Evolutionary conservation across 306 rosid species (phyloP).

Genomic region (Chamaecrista fasciculata): DNA sequence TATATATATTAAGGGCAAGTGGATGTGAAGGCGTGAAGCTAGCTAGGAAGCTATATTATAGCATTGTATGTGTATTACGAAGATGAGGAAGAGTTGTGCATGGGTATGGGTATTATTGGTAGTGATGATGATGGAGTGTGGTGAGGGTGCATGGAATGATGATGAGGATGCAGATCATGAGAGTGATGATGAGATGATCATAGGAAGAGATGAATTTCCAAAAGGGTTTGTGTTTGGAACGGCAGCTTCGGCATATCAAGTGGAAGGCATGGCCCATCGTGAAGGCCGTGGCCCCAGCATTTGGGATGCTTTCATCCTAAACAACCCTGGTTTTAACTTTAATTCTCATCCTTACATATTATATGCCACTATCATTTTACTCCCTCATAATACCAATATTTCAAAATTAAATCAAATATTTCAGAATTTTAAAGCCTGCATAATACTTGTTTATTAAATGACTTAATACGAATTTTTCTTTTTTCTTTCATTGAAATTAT

Average conservation of each 20-base stretch:
- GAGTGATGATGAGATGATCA: conserved; percentile 21
- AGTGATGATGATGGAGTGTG: background rate
- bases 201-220: conserved; percentile 35
- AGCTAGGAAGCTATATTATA: no score
- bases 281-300: conserved; percentile 77
- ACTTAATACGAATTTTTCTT: no score
- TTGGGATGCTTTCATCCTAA: conserved; percentile 52
- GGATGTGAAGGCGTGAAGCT: no score
- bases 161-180: conserved; percentile 1
- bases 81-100: background rate
- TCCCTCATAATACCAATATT: no score
- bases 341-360: background rate
- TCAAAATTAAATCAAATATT: no score
- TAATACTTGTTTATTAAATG: no score
- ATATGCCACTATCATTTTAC: background rate
- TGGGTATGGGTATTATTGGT: no score
- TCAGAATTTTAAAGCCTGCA: no score
- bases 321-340: conserved; percentile 38
- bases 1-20: no score
- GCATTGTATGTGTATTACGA: no score
- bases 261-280: conserved; percentile 56
- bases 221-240: conserved; percentile 61
- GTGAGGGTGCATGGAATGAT: conserved; percentile 25
- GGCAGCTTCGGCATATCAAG: conserved; percentile 69
- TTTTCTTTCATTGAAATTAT: no score